A percentile compares a stretch with the other conserved stretches of the same genome.
Conservation (phyloP, 306 rosid species). For the Trifolium fragiferum region DNA sequence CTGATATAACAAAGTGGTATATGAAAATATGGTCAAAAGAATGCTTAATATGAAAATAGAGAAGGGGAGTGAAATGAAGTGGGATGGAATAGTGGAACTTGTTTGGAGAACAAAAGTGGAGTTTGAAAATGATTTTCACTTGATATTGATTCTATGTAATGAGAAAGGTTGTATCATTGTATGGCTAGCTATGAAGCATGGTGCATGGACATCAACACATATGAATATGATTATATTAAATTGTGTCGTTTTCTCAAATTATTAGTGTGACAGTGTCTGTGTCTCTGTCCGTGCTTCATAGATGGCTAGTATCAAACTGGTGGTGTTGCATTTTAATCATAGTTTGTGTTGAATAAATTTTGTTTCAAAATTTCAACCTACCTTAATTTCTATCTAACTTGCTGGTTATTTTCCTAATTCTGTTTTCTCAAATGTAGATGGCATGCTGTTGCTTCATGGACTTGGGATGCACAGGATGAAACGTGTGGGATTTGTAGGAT, state of each 20-base stretch:
- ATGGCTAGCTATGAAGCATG: background rate
- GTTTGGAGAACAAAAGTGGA: background rate
- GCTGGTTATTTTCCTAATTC: background rate
- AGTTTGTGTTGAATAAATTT: slow-evolving; percentile 10
- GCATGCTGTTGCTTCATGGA: slow-evolving; percentile 95
- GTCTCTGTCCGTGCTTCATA: too few relatives aligned
- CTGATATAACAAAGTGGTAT: background rate
- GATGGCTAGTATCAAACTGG: background rate
- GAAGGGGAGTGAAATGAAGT: background rate
- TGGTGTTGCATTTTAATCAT: slow-evolving; percentile 25
- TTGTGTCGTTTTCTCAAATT: too few relatives aligned
- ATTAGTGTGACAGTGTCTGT: too few relatives aligned
- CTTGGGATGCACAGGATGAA: slow-evolving; percentile 95
- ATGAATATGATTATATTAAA: too few relatives aligned
- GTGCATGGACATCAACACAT: too few relatives aligned
- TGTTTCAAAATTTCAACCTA: background rate
- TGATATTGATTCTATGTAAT: slow-evolving; percentile 5
- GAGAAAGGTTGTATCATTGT: background rate
- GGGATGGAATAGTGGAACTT: background rate
- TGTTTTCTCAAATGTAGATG: slow-evolving; percentile 58
- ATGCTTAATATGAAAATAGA: background rate
- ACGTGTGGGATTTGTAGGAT: slow-evolving; percentile 93
- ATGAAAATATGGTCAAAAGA: too few relatives aligned
- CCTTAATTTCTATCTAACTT: background rate
- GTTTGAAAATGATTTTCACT: background rate